These are phyloP conservation scores for Mycena filopes DNA, from an alignment of 768 basidiomycete species.

Conservation along the genomic window DNA sequence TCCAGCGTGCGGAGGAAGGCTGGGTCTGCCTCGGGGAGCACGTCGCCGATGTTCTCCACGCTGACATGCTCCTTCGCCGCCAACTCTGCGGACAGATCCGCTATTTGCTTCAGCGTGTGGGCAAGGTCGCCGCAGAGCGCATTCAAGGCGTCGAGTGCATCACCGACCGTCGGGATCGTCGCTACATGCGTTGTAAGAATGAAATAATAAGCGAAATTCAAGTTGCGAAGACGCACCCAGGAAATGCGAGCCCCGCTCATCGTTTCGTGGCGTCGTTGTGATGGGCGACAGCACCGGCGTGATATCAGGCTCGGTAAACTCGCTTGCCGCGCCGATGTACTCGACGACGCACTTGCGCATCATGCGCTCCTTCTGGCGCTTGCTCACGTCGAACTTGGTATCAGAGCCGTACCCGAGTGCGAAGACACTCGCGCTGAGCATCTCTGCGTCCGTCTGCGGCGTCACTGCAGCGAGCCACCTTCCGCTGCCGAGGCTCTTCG, in stretches of 20 bases:
- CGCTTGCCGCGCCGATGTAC: constrained; percentile 78
- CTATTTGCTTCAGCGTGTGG: constrained; percentile 71
- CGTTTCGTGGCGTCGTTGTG: constrained; percentile 63
- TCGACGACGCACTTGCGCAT: constrained; percentile 70
- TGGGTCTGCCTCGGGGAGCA: constrained; percentile 61
- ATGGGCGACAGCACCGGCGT: constrained; percentile 77
- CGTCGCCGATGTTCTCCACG: constrained; percentile 78
- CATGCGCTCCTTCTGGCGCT: constrained; percentile 64
- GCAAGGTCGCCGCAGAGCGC: constrained; percentile 71
- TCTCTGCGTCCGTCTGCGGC: constrained; percentile 76
- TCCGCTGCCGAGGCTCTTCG: constrained; percentile 71
- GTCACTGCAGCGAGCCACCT: constrained; percentile 66
- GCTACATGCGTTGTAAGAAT: constrained; percentile 51
- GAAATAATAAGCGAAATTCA: neutral
- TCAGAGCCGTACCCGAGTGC: constrained; percentile 65
- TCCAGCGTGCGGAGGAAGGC: constrained; percentile 74
- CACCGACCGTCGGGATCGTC: constrained; percentile 80
- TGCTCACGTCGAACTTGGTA: constrained; percentile 68
- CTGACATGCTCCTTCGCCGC: constrained; percentile 76
- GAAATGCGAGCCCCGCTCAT: constrained; percentile 68
- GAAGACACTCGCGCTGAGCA: constrained; percentile 60
- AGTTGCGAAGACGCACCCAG: constrained; percentile 54
- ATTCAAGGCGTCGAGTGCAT: constrained; percentile 74
- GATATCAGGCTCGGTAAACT: constrained; percentile 83
- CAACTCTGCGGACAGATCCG: constrained; percentile 75